These are phyloP conservation scores for Capsicum pubescens DNA, from an alignment of 257 asterid genomes.

Conservation along the genomic window DNA sequence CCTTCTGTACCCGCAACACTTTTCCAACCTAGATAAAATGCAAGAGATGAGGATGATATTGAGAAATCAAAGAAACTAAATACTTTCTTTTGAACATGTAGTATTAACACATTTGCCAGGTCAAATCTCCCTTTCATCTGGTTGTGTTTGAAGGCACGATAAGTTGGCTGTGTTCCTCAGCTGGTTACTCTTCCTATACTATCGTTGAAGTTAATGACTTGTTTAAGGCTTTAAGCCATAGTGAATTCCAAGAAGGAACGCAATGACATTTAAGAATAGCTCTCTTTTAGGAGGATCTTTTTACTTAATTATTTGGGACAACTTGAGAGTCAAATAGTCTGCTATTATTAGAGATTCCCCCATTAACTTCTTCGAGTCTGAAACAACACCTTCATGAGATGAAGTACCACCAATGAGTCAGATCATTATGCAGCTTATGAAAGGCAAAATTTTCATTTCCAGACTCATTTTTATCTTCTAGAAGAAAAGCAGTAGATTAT, in stretches of 20 bases:
- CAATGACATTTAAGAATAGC: not conserved
- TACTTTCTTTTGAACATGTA: not conserved
- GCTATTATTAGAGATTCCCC: not conserved
- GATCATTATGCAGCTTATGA: not conserved
- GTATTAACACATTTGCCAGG: not conserved
- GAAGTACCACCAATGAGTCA: not conserved
- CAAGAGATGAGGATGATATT: conserved; percentile 20
- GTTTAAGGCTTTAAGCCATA: not conserved
- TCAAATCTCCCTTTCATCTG: not conserved
- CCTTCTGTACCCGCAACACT: conserved; percentile 78
- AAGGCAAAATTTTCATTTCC: not conserved
- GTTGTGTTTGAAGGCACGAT: not conserved
- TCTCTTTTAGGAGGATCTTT: not conserved
- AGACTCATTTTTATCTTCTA: not conserved
- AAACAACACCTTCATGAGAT: conserved; percentile 16
- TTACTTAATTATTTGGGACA: not conserved
- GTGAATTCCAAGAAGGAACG: not conserved
- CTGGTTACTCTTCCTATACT: not conserved
- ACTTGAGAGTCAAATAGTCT: not conserved
- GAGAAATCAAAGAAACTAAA: conserved; percentile 1
- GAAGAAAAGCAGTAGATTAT: not conserved
- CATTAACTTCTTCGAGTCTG: not conserved
- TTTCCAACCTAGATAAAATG: conserved; percentile 63
- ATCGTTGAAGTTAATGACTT: not conserved
- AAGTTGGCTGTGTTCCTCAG: not conserved